Evolutionary conservation across 2,329 filamentous ascomycete species (phyloP).

Genomic region (Ambrosiella xylebori): DNA sequence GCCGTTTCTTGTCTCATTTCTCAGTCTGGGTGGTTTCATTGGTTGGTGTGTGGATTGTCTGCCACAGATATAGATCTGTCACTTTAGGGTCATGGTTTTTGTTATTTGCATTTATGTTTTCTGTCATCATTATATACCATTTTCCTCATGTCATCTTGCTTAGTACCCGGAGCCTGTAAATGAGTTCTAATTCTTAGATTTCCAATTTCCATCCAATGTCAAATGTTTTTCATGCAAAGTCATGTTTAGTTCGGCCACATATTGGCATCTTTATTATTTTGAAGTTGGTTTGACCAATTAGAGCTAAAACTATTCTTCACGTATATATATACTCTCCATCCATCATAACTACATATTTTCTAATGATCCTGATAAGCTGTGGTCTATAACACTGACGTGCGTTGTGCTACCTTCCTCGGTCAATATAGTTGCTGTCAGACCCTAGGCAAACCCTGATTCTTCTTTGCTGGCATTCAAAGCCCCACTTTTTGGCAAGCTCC

Average conservation of each 20-base stretch:
- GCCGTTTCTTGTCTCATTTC: not conserved
- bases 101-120: not conserved
- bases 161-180: not conserved
- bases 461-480: not conserved
- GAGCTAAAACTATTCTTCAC: too few relatives aligned
- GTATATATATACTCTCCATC: too few relatives aligned
- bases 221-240: too few relatives aligned
- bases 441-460: not conserved
- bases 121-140: not conserved
- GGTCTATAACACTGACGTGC: not conserved
- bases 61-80: not conserved
- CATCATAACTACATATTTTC: not conserved
- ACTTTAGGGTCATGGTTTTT: not conserved
- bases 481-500: conserved; percentile 6
- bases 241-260: too few relatives aligned
- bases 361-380: too few relatives aligned
- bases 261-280: too few relatives aligned
- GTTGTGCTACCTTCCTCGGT: not conserved
- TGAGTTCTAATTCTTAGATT: too few relatives aligned
- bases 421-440: not conserved
- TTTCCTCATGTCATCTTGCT: not conserved
- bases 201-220: too few relatives aligned
- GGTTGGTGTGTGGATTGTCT: not conserved
- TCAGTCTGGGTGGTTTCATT: not conserved
- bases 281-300: too few relatives aligned